Conservation (phyloP, 2,329 filamentous ascomycete species). For the Cordyceps fumosorosea region DNA sequence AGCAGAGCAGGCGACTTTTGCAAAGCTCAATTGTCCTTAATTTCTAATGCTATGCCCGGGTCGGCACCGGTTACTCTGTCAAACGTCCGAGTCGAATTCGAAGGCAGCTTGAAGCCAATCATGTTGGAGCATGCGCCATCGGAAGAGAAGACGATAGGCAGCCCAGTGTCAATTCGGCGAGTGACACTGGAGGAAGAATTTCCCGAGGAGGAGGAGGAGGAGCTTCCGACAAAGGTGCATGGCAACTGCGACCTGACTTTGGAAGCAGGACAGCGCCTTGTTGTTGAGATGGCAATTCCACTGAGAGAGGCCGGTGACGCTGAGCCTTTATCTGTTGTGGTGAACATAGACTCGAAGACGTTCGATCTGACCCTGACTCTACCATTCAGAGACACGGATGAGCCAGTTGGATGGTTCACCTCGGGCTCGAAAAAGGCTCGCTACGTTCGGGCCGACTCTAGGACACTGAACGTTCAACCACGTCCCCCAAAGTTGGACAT, state of each 20-base stretch:
- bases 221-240: slow-evolving; percentile 33
- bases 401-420: slow-evolving; percentile 44
- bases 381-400: slow-evolving; percentile 39
- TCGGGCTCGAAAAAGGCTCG: slow-evolving; percentile 36
- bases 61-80: slow-evolving; percentile 47
- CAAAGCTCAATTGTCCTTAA: slow-evolving; percentile 50
- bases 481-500: slow-evolving; percentile 90
- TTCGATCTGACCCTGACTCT: slow-evolving; percentile 64
- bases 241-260: slow-evolving; percentile 61
- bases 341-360: slow-evolving; percentile 55
- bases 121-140: slow-evolving; percentile 38
- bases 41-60: slow-evolving; percentile 47
- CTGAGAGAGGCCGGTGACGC: slow-evolving; percentile 79
- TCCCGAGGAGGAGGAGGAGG: slow-evolving; percentile 21
- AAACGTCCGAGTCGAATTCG: slow-evolving; percentile 47
- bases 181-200: slow-evolving; percentile 28
- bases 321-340: slow-evolving; percentile 54
- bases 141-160: slow-evolving; percentile 12
- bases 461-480: slow-evolving; percentile 66
- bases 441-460: slow-evolving; percentile 42
- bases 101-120: slow-evolving; percentile 51
- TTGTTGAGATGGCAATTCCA: slow-evolving; percentile 65
- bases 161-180: slow-evolving; percentile 19
- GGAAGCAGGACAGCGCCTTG: slow-evolving; percentile 57
- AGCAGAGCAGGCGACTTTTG: slow-evolving; percentile 56